A percentile compares a stretch with the other conserved stretches of the same genome.
Conservation (phyloP, 2,329 filamentous ascomycete species). For the Alternaria triticina region DNA sequence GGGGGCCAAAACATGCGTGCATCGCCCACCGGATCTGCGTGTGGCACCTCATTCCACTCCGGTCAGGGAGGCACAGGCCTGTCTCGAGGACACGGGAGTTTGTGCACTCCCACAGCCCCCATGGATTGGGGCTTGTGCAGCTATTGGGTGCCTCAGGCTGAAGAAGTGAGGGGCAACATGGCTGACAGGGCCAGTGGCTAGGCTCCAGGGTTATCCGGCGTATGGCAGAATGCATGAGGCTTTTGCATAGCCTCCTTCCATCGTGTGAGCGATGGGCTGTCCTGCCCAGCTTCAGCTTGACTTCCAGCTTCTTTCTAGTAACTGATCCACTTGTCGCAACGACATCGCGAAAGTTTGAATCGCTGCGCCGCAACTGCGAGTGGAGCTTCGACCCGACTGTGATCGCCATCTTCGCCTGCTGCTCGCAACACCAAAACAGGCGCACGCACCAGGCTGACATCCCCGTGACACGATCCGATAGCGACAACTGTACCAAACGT, state of each 20-base stretch:
- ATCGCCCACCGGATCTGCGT: slow-evolving; percentile 13
- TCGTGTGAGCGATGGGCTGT: slow-evolving; percentile 7
- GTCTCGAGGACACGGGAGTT: slow-evolving; percentile 8
- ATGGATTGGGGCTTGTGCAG: slow-evolving; percentile 12
- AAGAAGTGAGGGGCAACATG: slow-evolving; percentile 24
- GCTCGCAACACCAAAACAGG: slow-evolving; percentile 19
- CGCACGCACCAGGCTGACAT: slow-evolving; percentile 34
- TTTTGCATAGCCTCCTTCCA: slow-evolving; percentile 36
- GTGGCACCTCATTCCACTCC: slow-evolving; percentile 16
- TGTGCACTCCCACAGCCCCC: slow-evolving; percentile 31
- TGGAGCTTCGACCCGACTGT: slow-evolving; percentile 25
- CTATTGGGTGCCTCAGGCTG: slow-evolving; percentile 30
- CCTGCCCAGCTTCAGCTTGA: slow-evolving; percentile 22
- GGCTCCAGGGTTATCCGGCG: slow-evolving; percentile 20
- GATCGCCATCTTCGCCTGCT: slow-evolving; percentile 21
- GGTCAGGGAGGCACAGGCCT: slow-evolving; percentile 29
- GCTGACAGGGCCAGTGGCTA: slow-evolving; percentile 28
- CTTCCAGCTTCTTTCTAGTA: slow-evolving; percentile 24
- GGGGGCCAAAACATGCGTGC: slow-evolving; percentile 21
- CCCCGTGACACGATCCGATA: slow-evolving; percentile 21
- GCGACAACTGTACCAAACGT: slow-evolving; percentile 14
- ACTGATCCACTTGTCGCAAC: slow-evolving; percentile 29
- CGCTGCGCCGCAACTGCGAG: slow-evolving; percentile 30
- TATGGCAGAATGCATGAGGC: slow-evolving; percentile 6
- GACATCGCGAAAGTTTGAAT: slow-evolving; percentile 16